A percentile compares a stretch with the other conserved stretches of the same genome.
These are phyloP conservation scores for Solanum tarijense DNA, from an alignment of 257 asterid genomes.

Conservation along the genomic window DNA sequence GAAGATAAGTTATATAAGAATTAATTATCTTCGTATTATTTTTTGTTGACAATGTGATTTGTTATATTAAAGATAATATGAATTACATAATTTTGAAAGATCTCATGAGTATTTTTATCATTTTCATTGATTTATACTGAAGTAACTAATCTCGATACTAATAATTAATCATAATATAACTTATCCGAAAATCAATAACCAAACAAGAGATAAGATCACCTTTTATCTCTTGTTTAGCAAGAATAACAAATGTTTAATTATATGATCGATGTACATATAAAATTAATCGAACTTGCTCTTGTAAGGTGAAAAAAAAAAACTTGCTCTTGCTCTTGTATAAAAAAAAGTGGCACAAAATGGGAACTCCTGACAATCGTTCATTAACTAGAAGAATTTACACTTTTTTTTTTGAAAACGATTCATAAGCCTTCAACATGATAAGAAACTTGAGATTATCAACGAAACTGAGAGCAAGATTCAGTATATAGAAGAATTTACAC, in stretches of 20 bases:
- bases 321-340: too few relatives aligned
- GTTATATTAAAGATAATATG: neutral
- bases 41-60: too few relatives aligned
- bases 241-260: neutral
- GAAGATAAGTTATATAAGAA: neutral
- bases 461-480: neutral
- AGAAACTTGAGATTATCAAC: neutral
- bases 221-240: neutral
- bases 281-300: neutral
- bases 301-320: too few relatives aligned
- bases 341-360: neutral
- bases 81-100: too few relatives aligned
- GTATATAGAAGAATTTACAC: neutral
- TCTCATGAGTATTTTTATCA: too few relatives aligned
- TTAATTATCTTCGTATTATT: too few relatives aligned
- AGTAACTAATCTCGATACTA: too few relatives aligned
- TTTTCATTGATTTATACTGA: too few relatives aligned
- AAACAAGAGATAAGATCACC: too few relatives aligned
- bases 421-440: neutral
- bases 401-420: neutral
- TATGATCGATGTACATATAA: neutral
- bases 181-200: too few relatives aligned
- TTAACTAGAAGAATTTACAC: neutral
- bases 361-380: neutral
- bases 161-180: too few relatives aligned